phyloP scores from a whole-genome alignment of 2,329 filamentous ascomycete genomes.

The Fusarium tanahbumbuense region DNA sequence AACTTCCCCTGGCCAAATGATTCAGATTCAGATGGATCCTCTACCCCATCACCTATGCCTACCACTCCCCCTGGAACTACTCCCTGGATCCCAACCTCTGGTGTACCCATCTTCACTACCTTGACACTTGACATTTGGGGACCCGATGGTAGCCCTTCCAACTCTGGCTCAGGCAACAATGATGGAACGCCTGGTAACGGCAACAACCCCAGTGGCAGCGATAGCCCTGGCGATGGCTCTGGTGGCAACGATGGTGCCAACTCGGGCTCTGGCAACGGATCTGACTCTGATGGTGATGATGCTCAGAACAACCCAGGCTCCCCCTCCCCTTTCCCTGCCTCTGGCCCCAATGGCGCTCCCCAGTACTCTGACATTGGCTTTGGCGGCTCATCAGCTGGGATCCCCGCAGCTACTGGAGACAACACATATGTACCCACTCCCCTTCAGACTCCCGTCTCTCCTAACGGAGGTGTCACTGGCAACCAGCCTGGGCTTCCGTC shows the following conservation, averaged over 20 bases:
- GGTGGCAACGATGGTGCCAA: neutral
- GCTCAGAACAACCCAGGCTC: conserved; percentile 11
- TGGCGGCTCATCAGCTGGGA: conserved; percentile 31
- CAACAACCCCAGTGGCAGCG: conserved; percentile 18
- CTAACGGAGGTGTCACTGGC: conserved; percentile 23
- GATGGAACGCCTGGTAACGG: conserved; percentile 6
- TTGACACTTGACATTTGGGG: conserved; percentile 53
- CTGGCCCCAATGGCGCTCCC: conserved; percentile 38
- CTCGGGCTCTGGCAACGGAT: conserved; percentile 1
- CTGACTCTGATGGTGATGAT: conserved; percentile 18
- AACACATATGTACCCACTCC: conserved; percentile 30
- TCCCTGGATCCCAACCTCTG: conserved; percentile 18
- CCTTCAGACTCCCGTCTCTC: conserved; percentile 22
- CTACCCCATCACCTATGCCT: conserved; percentile 43
- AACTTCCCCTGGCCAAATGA: conserved; percentile 28
- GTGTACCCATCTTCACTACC: conserved; percentile 50
- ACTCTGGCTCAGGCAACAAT: conserved; percentile 9
- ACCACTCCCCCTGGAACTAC: conserved; percentile 44
- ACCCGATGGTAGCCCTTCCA: conserved; percentile 20
- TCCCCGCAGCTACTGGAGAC: conserved; percentile 23
- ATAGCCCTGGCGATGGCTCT: conserved; percentile 4
- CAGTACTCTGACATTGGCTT: conserved; percentile 36
- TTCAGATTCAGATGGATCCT: conserved; percentile 36
- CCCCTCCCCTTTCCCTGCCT: conserved; percentile 18
- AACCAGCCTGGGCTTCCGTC: conserved; percentile 22